Conservation (phyloP, 139 green algal species). For the Chlorella sp. region DNA sequence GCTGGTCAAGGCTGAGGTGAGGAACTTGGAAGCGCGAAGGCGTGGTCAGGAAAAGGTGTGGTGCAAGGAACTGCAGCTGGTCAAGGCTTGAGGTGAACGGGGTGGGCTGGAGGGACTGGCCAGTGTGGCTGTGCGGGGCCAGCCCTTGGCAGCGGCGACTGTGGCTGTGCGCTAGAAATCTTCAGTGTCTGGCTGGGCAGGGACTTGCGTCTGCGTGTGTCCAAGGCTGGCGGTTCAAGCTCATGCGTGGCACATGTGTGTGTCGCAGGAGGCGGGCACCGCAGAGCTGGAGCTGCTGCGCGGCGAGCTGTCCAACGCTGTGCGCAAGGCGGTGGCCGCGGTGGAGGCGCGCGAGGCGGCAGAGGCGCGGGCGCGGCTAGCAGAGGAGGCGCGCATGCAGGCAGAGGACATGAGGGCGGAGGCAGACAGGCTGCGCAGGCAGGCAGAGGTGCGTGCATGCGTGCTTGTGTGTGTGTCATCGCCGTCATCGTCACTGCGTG, state of each 20-base stretch:
- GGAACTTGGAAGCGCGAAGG: no score
- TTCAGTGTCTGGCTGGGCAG: neutral
- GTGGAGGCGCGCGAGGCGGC: conserved; percentile 28
- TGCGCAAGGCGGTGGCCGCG: conserved; percentile 30
- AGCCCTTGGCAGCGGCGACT: neutral
- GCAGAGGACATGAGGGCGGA: conserved; percentile 19
- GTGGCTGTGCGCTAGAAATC: neutral
- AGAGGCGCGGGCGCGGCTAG: conserved; percentile 18
- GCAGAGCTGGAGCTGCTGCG: conserved; percentile 22
- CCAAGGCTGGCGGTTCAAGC: neutral
- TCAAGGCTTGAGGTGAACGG: no score
- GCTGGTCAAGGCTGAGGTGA: no score
- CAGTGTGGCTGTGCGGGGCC: no score
- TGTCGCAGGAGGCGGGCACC: conserved; percentile 17
- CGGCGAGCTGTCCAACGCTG: conserved; percentile 18
- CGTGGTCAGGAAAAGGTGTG: no score
- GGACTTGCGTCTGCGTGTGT: neutral
- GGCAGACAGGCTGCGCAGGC: conserved; percentile 29
- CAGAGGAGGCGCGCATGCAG: conserved; percentile 20
- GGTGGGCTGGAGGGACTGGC: no score
- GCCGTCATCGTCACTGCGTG: neutral
- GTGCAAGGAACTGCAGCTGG: no score
- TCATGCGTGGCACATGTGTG: neutral
- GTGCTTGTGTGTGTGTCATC: neutral
- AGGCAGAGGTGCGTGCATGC: conserved; percentile 27